Conservation (phyloP, 1,139 yeast species). For the Candida mesenterica region DNA sequence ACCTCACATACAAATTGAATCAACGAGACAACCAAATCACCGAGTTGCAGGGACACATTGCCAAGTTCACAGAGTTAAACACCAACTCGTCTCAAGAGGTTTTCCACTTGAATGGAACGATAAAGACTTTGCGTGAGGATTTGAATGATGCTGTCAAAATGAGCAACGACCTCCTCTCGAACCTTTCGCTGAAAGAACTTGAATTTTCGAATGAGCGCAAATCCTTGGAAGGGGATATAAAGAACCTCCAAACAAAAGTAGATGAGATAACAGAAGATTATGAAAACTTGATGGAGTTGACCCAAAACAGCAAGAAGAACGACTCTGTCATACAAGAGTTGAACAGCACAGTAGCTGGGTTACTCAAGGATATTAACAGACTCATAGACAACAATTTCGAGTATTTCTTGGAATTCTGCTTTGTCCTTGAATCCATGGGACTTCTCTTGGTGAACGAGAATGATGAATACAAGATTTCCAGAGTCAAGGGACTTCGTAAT, state of each 20-base stretch:
- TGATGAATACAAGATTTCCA: slow-evolving; percentile 45
- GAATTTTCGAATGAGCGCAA: slow-evolving; percentile 58
- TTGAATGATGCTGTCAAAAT: slow-evolving; percentile 36
- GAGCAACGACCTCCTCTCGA: slow-evolving; percentile 64
- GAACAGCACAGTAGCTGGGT: slow-evolving; percentile 19
- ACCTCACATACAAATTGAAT: slow-evolving; percentile 20
- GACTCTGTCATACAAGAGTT: slow-evolving; percentile 30
- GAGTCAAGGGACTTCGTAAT: slow-evolving; percentile 70
- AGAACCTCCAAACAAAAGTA: slow-evolving; percentile 29
- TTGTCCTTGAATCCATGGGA: slow-evolving; percentile 77
- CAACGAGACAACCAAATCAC: slow-evolving; percentile 31
- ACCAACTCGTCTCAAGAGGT: slow-evolving; percentile 19
- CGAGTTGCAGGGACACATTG: slow-evolving; percentile 29
- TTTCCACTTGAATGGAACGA: slow-evolving; percentile 16
- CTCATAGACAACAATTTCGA: slow-evolving; percentile 25
- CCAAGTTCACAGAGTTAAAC: slow-evolving; percentile 15
- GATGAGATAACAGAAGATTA: slow-evolving; percentile 49
- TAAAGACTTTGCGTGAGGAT: slow-evolving; percentile 24
- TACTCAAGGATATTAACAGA: slow-evolving; percentile 21
- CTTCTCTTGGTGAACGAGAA: slow-evolving; percentile 52
- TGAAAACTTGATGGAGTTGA: slow-evolving; percentile 46
- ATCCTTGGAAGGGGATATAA: slow-evolving; percentile 49
- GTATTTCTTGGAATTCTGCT: slow-evolving; percentile 48
- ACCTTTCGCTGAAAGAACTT: slow-evolving; percentile 61
- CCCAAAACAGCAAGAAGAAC: slow-evolving; percentile 30